Conservation (phyloP, 2,329 filamentous ascomycete genomes). For the Drechmeria coniospora region DNA sequence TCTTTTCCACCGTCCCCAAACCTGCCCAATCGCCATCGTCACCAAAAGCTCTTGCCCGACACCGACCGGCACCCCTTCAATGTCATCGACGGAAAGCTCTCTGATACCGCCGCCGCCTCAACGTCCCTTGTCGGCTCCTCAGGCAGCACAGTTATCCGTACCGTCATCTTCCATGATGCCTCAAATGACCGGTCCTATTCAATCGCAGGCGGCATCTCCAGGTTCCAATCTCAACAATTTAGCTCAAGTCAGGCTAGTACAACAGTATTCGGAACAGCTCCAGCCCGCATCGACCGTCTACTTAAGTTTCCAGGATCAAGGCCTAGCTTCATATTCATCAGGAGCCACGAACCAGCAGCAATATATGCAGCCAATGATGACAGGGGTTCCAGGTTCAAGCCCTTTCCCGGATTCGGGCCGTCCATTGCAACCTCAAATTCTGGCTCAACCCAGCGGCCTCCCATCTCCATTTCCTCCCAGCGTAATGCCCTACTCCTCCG, state of each 20-base stretch:
- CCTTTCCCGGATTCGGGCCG: slow-evolving; percentile 23
- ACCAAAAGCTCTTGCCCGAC: slow-evolving; percentile 27
- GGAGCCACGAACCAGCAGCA: slow-evolving; percentile 14
- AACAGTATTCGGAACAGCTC: slow-evolving; percentile 37
- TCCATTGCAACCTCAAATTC: slow-evolving; percentile 31
- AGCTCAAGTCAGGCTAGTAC: slow-evolving; percentile 49
- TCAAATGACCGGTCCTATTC: slow-evolving; percentile 61
- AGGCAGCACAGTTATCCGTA: slow-evolving; percentile 57
- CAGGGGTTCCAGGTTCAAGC: slow-evolving; percentile 24
- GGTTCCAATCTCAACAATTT: slow-evolving; percentile 68
- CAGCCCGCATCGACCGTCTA: slow-evolving; percentile 24
- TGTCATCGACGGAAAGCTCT: slow-evolving; percentile 40
- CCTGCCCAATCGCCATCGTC: slow-evolving; percentile 24
- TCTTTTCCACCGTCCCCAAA: slow-evolving; percentile 32
- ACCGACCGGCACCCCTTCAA: slow-evolving; percentile 59
- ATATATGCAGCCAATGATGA: slow-evolving; percentile 35
- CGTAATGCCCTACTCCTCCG: too few species aligned
- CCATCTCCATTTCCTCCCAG: slow-evolving; percentile 20
- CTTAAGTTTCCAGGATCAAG: slow-evolving; percentile 17
- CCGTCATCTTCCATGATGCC: slow-evolving; percentile 64
- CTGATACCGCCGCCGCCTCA: slow-evolving; percentile 64
- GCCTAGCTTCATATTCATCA: slow-evolving; percentile 22
- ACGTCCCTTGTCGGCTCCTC: slow-evolving; percentile 74
- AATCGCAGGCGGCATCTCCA: slow-evolving; percentile 49
- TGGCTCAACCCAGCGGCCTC: slow-evolving; percentile 52